Percentiles rank a stretch among this genome's conserved stretches.
phyloP scores from a whole-genome alignment of 2,329 filamentous ascomycete species.

The Didymella segeticola region DNA sequence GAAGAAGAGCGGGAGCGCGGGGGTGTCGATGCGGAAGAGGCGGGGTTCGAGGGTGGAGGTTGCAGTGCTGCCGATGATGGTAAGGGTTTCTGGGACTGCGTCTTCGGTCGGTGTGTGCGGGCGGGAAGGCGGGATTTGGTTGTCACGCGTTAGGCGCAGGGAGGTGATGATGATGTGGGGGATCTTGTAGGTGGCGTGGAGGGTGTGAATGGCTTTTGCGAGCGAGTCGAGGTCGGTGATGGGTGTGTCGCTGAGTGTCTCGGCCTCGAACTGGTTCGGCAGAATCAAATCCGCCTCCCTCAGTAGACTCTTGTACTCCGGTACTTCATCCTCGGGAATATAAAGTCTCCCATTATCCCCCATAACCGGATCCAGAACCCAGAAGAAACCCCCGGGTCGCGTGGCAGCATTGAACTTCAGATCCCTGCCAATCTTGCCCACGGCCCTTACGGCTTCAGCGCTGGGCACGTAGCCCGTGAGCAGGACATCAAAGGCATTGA shows the following conservation, averaged over 20 bases:
- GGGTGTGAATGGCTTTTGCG: constrained; percentile 73
- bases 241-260: constrained; percentile 83
- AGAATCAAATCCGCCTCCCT: constrained; percentile 87
- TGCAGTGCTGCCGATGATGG: constrained; percentile 79
- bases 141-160: constrained; percentile 69
- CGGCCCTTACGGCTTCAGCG: constrained; percentile 80
- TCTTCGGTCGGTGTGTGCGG: constrained; percentile 28
- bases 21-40: constrained; percentile 88
- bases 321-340: constrained; percentile 88
- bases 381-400: constrained; percentile 83
- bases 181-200: constrained; percentile 78
- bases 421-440: constrained; percentile 83
- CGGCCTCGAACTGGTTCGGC: constrained; percentile 96
- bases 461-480: constrained; percentile 94
- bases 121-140: constrained; percentile 55
- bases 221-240: constrained; percentile 79
- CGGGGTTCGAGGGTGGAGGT: constrained; percentile 70
- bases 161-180: constrained; percentile 95
- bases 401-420: constrained; percentile 70
- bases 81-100: constrained; percentile 57
- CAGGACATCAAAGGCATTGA: constrained; percentile 92
- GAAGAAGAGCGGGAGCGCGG: constrained; percentile 90
- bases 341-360: constrained; percentile 93
- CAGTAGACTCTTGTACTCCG: constrained; percentile 83
- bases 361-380: constrained; percentile 98